phyloP scores from a whole-genome alignment of 2,329 filamentous ascomycete genomes.

The Botryotinia calthae region DNA sequence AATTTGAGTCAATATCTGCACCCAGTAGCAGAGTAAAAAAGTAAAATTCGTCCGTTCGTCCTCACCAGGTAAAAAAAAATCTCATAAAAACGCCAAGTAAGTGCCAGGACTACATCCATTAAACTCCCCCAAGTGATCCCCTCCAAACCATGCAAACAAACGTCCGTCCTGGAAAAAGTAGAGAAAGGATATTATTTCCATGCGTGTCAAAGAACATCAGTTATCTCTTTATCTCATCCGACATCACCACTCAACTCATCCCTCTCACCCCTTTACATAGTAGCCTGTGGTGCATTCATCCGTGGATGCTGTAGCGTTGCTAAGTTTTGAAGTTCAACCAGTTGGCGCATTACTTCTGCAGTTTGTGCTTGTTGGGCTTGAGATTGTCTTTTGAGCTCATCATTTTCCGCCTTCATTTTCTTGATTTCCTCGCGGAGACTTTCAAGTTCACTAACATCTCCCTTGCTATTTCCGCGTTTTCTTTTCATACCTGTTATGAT shows the following conservation, averaged over 20 bases:
- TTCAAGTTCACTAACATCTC: constrained; percentile 28
- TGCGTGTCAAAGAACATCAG: neutral
- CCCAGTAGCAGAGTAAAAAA: neutral
- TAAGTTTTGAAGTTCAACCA: constrained; percentile 19
- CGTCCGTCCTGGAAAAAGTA: neutral
- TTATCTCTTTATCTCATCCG: neutral
- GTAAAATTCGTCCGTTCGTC: neutral
- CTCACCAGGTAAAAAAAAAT: neutral
- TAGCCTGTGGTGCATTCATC: constrained; percentile 21
- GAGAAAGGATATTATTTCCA: neutral
- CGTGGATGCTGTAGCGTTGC: constrained; percentile 16
- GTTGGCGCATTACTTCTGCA: constrained; percentile 22
- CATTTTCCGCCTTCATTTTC: constrained; percentile 62
- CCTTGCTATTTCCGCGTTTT: constrained; percentile 44
- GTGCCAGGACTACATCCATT: constrained; percentile 14
- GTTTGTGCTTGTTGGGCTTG: constrained; percentile 17
- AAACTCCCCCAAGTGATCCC: constrained; percentile 19
- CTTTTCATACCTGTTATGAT: constrained; percentile 46
- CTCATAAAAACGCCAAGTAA: constrained; percentile 14
- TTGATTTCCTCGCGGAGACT: constrained; percentile 62
- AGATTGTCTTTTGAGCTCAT: constrained; percentile 43
- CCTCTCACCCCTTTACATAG: constrained; percentile 6
- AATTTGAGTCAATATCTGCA: neutral
- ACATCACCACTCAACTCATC: neutral
- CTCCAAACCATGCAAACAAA: constrained; percentile 11